Percentiles rank a stretch among this genome's conserved stretches.
phyloP scores from a whole-genome alignment of 2,329 filamentous ascomycete genomes.

The Penicillium sp. region DNA sequence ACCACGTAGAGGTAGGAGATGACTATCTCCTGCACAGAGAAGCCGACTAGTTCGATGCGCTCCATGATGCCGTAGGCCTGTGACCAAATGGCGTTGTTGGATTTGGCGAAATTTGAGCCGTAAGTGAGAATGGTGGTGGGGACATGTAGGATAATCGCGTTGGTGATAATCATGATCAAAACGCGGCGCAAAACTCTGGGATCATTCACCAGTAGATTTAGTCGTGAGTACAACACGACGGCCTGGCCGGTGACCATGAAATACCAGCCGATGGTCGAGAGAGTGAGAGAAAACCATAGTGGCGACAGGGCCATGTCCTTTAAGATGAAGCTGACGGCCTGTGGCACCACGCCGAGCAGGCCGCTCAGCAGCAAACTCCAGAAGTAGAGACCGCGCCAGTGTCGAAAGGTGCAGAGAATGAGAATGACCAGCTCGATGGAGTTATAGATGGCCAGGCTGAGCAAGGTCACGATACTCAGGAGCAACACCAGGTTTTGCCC shows the following conservation, averaged over 20 bases:
- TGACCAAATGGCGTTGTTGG: constrained; percentile 31
- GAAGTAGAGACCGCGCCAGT: constrained; percentile 6
- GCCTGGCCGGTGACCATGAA: constrained; percentile 37
- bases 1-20: constrained; percentile 16
- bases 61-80: constrained; percentile 17
- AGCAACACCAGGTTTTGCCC: neutral
- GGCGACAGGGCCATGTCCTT: constrained; percentile 25
- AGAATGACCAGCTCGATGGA: constrained; percentile 2
- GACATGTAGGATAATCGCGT: constrained; percentile 28
- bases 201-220: constrained; percentile 12
- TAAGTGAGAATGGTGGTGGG: constrained; percentile 55
- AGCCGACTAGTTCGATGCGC: constrained; percentile 15
- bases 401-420: neutral
- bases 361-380: constrained; percentile 5
- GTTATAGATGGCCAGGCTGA: constrained; percentile 3
- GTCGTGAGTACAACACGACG: constrained; percentile 11
- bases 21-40: constrained; percentile 16
- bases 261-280: constrained; percentile 53
- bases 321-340: constrained; percentile 34
- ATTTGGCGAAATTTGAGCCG: constrained; percentile 26
- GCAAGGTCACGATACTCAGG: neutral
- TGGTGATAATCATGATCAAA: constrained; percentile 14
- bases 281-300: constrained; percentile 30
- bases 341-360: constrained; percentile 17
- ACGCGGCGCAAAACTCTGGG: constrained; percentile 8